A percentile compares a stretch with the other conserved stretches of the same genome.
These are phyloP conservation scores for Ensete ventricosum DNA, from an alignment of 176 grass and related monocot species.

Conservation along the genomic window DNA sequence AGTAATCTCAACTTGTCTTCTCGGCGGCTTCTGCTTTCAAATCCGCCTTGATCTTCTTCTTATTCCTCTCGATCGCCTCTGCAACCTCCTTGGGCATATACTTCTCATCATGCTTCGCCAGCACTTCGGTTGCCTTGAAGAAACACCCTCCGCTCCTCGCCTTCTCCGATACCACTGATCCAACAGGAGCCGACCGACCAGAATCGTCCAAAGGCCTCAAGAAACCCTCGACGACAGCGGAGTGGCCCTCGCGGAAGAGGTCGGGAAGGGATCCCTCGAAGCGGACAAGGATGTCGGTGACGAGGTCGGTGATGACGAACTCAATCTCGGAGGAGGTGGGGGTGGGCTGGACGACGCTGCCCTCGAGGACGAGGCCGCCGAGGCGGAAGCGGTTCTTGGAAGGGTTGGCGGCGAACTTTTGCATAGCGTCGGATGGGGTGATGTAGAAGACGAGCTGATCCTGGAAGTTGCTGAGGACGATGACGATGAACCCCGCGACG, in stretches of 20 bases:
- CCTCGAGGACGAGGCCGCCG: conserved; percentile 85
- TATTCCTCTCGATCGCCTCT: conserved; percentile 87
- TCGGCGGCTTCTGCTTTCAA: conserved; percentile 5
- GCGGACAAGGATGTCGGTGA: conserved; percentile 82
- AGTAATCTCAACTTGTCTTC: neutral
- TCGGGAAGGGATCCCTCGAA: conserved; percentile 82
- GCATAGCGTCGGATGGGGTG: conserved; percentile 67
- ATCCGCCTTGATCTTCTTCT: conserved; percentile 57
- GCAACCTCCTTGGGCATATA: conserved; percentile 98
- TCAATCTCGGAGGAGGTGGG: conserved; percentile 58
- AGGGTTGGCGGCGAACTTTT: conserved; percentile 44
- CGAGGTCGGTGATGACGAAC: conserved; percentile 93
- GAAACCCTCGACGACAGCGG: conserved; percentile 81
- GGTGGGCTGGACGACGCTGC: conserved; percentile 59
- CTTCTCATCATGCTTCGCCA: conserved; percentile 99
- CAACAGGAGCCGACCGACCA: conserved; percentile 7
- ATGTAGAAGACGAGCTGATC: conserved; percentile 97
- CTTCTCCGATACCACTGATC: conserved; percentile 54
- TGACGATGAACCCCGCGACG: conserved; percentile 76
- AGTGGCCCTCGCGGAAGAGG: conserved; percentile 97
- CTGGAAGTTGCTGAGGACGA: conserved; percentile 85
- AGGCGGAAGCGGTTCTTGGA: conserved; percentile 65
- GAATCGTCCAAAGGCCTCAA: conserved; percentile 44
- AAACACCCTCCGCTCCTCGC: conserved; percentile 51
- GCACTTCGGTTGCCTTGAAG: conserved; percentile 68